Evolutionary conservation across 2,329 filamentous ascomycete species (phyloP), one percentile per base, ranked within the genome.

Genomic region (Neonectria magnoliae): DNA sequence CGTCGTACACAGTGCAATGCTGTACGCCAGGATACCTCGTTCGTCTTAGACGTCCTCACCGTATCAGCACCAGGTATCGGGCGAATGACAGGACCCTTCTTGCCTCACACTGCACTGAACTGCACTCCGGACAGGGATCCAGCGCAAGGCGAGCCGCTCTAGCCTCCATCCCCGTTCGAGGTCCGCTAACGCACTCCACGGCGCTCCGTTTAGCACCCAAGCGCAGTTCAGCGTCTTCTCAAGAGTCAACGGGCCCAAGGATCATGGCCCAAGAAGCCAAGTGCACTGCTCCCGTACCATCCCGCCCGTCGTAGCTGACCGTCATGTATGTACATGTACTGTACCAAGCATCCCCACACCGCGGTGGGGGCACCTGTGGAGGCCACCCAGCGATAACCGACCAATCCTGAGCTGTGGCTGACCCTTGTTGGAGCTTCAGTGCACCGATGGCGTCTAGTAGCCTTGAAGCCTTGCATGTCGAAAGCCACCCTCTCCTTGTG

Each of bases 11-110:
- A 44, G 54, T 41, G 47, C 22, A 44, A 14, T 33, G 44, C n/a
- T 5, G 38, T 38, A 29, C 60, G 7, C 48, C 7, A 54, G 29
- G 27, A 52, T 66, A 65, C 57, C 18, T 61, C 44, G 13, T 50
- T 27, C 50, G 53, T 70, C 54, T 45, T 62, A 53, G 47, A 56
- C 54, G 20, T n/a, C 52, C 61, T 70, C 61, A 67, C 65, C 66
- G 62, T 73, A 75, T 70, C 72, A 68, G 45, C 45, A 50, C 42
- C 62, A 68, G 51, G 68, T 70, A 72, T 69, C 68, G 57, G 64
- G 38, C 45, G 45, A 50, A 36, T 38, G 10, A 62, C 61, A 64
- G 36, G 36, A 38, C 36, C 36, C 36, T 38, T 14, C 36, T 38
- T 8, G 36, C 36, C 13, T 65, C 63, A 68, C 4, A 25, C 22